Evolutionary conservation across 305 asterid species (phyloP).

Genomic region (Salvia sclarea): DNA sequence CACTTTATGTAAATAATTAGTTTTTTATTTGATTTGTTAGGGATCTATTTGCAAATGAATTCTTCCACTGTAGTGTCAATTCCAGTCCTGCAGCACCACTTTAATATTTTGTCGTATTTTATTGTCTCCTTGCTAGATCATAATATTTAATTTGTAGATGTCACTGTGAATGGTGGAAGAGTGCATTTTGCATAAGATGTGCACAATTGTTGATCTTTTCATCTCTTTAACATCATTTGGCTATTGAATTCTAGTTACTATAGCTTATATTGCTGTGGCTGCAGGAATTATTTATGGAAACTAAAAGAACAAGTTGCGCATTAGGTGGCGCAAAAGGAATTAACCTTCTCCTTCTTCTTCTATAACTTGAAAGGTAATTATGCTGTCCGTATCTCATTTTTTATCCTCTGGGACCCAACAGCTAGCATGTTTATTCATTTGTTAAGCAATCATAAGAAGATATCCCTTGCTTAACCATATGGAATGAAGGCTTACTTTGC

Average conservation of each 20-base stretch:
- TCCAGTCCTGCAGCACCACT: slow-evolving; percentile 43
- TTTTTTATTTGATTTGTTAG: slow-evolving; percentile 37
- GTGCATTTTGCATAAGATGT: slow-evolving; percentile 25
- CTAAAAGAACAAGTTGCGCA: not conserved
- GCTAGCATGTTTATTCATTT: not conserved
- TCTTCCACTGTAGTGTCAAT: slow-evolving; percentile 54
- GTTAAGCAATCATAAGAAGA: not conserved
- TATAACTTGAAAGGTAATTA: slow-evolving; percentile 23
- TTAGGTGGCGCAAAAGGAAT: not conserved
- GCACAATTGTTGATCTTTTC: slow-evolving; percentile 2
- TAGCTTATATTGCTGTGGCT: not conserved
- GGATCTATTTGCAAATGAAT: slow-evolving; percentile 47
- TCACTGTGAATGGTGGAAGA: slow-evolving; percentile 22
- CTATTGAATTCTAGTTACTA: not conserved
- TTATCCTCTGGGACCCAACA: not conserved
- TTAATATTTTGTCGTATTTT: slow-evolving; percentile 3
- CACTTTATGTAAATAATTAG: slow-evolving; percentile 48
- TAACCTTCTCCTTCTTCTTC: not conserved
- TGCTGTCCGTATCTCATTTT: not conserved
- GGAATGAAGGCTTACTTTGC: not conserved
- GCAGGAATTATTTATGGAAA: slow-evolving; percentile 9
- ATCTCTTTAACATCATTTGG: not conserved
- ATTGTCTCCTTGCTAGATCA: slow-evolving; percentile 9
- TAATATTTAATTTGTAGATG: slow-evolving; percentile 2
- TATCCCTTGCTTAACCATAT: not conserved